A percentile compares a stretch with the other conserved stretches of the same genome.
These are phyloP conservation scores for Penicillium sp. DNA, from an alignment of 2,329 filamentous ascomycete genomes.

Conservation along the genomic window DNA sequence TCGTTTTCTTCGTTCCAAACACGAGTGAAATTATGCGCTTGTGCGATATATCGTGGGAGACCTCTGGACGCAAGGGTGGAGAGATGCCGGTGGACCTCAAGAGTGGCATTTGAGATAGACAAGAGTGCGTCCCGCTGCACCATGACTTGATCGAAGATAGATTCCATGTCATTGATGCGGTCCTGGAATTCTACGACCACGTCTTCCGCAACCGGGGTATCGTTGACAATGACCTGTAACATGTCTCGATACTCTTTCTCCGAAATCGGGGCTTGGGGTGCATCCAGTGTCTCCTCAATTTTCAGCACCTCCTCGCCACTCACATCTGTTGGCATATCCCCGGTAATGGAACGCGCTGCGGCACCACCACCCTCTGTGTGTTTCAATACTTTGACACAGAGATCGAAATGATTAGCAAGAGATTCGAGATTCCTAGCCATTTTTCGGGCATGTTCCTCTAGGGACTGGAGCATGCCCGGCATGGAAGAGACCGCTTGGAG, in stretches of 20 bases:
- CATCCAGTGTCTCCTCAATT: slow-evolving; percentile 40
- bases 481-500: slow-evolving; percentile 48
- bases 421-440: slow-evolving; percentile 83
- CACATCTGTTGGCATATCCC: slow-evolving; percentile 62
- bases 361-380: slow-evolving; percentile 83
- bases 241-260: slow-evolving; percentile 80
- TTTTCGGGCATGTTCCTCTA: slow-evolving; percentile 76
- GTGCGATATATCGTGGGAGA: slow-evolving; percentile 58
- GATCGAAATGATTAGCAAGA: slow-evolving; percentile 85
- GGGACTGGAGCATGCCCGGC: slow-evolving; percentile 60
- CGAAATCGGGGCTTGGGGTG: slow-evolving; percentile 70
- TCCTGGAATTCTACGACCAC: slow-evolving; percentile 72
- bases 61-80: slow-evolving; percentile 67
- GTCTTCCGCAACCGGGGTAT: slow-evolving; percentile 64
- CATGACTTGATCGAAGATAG: slow-evolving; percentile 66
- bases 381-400: slow-evolving; percentile 87
- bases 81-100: slow-evolving; percentile 67
- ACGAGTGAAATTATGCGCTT: slow-evolving; percentile 51
- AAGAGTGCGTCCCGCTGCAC: slow-evolving; percentile 64
- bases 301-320: slow-evolving; percentile 36
- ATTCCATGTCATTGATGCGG: slow-evolving; percentile 76
- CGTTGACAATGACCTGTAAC: slow-evolving; percentile 70
- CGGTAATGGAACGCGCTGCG: slow-evolving; percentile 67
- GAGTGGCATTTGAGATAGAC: slow-evolving; percentile 61
- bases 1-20: slow-evolving; percentile 76